Percentiles rank a stretch among this genome's conserved stretches.
phyloP scores from a whole-genome alignment of 345 rosid species.

The Hirschfeldia incana region DNA sequence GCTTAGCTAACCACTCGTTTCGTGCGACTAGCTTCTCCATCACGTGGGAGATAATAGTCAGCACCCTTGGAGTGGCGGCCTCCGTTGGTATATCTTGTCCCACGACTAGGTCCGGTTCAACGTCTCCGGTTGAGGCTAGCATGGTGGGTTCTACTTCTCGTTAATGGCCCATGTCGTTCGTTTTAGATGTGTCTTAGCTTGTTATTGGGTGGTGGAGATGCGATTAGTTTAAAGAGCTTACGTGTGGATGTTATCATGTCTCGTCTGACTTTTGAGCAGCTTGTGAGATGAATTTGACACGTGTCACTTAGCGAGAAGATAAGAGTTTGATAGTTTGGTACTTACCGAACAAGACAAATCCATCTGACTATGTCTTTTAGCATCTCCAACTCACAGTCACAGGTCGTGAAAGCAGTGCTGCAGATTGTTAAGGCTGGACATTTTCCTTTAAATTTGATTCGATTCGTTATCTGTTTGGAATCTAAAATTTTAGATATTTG shows the following conservation, averaged over 20 bases:
- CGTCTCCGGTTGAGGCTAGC: conserved; percentile 35
- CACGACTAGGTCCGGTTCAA: conserved; percentile 31
- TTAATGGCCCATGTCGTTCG: conserved; percentile 34
- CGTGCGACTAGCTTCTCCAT: conserved; percentile 76
- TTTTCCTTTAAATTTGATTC: too few relatives aligned
- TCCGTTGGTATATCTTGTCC: conserved; percentile 30
- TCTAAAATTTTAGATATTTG: too few relatives aligned
- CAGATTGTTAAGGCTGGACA: not conserved
- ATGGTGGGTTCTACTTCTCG: conserved; percentile 15
- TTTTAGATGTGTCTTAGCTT: conserved; percentile 21
- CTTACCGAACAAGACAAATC: not conserved
- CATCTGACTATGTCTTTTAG: conserved; percentile 46
- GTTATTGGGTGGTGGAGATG: conserved; percentile 34
- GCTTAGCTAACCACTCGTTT: conserved; percentile 58
- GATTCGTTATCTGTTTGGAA: too few relatives aligned
- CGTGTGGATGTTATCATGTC: conserved; percentile 34
- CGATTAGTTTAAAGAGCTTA: conserved; percentile 20
- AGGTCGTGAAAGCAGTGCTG: conserved; percentile 52
- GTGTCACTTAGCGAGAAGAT: conserved; percentile 24
- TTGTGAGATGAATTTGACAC: conserved; percentile 23
- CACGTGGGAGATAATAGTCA: conserved; percentile 60
- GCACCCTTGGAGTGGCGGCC: conserved; percentile 60
- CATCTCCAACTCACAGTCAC: conserved; percentile 51
- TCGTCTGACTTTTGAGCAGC: conserved; percentile 11
- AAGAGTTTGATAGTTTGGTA: conserved; percentile 5